Base-by-base conservation (phyloP, 345 rosid species). In the Odontarrhena argentea region DNA sequence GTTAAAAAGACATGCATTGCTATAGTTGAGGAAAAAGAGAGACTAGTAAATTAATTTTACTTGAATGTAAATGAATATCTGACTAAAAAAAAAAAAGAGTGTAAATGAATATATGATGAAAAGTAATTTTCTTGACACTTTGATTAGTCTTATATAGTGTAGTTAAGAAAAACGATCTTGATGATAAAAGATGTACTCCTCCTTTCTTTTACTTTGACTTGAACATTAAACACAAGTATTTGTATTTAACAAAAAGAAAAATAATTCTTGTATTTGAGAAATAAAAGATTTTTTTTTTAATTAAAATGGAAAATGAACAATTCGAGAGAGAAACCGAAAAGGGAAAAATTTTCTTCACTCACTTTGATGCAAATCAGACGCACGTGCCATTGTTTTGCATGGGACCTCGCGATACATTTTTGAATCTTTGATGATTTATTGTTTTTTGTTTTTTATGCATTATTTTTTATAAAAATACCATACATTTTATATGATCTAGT, bases 301-400 rank as follows among this genome's bases (percentile, higher is more conserved):
- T 6, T 12, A 43, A 38, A 62, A 25, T 7, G 50, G 5, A 37
- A 52, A 53, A 43, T 59, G 32, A 43, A 45, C 28, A 67, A 34
- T 45, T 51, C 14, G 32, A 9, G 2, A 11, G 18, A 40, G 35
- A n/a, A 55, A 43, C 3, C 53, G 37, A 50, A 58, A 67, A 74
- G 63, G 64, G 45, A 9, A 38, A 67, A 65, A 58, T 46, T 52
- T 63, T 77, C 55, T 73, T 66, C 59, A 76, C 84, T 58, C 70
- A 77, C 82, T 86, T 75, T 78, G 77, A 80, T 78, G 91, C 73
- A 76, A 57, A 69, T 38, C 58, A 63, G 47, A 69, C 72, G 79
- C 91, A 83, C 91, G 86, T 83, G 91, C 76, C 55, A 26, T 77
- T 78, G 85, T 76, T 41, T 71, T 74, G 61, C 65, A 26, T 63